Evolutionary conservation across 2,329 filamentous ascomycete species (phyloP).

Genomic region (Thermothelomyces thermophilus): DNA sequence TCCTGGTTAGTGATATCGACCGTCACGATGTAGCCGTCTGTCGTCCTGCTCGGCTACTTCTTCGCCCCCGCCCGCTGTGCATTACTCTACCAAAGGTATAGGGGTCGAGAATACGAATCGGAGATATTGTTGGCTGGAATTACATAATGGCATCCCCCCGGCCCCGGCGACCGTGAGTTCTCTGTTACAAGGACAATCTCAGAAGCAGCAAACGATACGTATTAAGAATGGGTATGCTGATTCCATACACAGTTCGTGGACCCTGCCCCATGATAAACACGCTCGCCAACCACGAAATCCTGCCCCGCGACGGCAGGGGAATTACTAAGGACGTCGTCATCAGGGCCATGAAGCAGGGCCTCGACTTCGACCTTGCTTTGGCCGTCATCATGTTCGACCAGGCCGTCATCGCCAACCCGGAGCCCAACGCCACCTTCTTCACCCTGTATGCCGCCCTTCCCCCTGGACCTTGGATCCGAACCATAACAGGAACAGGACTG

Average conservation of each 20-base stretch:
- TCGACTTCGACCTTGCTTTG: constrained; percentile 38
- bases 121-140: neutral
- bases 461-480: neutral
- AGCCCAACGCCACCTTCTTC: constrained; percentile 38
- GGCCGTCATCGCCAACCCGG: constrained; percentile 35
- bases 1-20: neutral
- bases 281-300: constrained; percentile 42
- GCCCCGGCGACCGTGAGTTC: neutral
- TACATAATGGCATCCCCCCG: constrained; percentile 3
- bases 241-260: constrained; percentile 28
- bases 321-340: constrained; percentile 35
- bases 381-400: constrained; percentile 37
- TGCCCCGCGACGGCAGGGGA: constrained; percentile 39
- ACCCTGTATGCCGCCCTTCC: constrained; percentile 18
- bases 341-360: constrained; percentile 32
- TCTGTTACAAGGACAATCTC: neutral
- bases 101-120: neutral
- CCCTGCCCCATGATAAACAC: constrained; percentile 47
- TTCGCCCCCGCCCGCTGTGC: neutral
- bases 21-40: neutral
- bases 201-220: neutral
- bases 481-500: too few species aligned
- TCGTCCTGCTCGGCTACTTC: neutral
- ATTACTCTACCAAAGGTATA: neutral
- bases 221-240: neutral